Evolutionary conservation across 2,329 filamentous ascomycete species (phyloP).

Genomic region (Neopestalotiopsis clavispora): DNA sequence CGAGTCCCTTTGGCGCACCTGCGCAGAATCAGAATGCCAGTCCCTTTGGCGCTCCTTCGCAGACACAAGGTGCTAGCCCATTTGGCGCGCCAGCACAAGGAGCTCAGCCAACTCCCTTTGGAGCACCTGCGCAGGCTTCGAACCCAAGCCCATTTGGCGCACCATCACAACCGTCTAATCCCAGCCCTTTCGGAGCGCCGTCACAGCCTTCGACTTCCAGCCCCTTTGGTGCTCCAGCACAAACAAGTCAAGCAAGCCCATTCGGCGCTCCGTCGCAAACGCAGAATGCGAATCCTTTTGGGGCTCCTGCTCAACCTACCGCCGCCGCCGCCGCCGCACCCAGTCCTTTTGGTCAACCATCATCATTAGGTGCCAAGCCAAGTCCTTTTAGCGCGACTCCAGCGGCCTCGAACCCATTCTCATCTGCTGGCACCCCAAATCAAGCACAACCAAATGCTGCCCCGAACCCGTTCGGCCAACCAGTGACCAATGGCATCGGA

Average conservation of each 20-base stretch:
- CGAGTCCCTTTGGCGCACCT: slow-evolving; percentile 29
- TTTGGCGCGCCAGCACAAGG: slow-evolving; percentile 27
- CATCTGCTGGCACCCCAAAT: slow-evolving; percentile 27
- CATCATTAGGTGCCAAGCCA: slow-evolving; percentile 20
- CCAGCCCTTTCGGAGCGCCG: slow-evolving; percentile 32
- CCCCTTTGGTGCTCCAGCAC: slow-evolving; percentile 26
- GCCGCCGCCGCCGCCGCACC: slow-evolving; percentile 20
- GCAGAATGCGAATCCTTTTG: slow-evolving; percentile 32
- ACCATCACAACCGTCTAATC: slow-evolving; percentile 16
- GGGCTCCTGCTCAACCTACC: slow-evolving; percentile 21
- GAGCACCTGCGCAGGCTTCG: slow-evolving; percentile 22
- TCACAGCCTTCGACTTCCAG: slow-evolving; percentile 24
- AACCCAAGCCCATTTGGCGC: slow-evolving; percentile 26
- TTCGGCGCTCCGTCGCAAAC: slow-evolving; percentile 30
- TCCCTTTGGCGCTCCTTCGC: slow-evolving; percentile 32
- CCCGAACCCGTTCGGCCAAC: slow-evolving; percentile 32
- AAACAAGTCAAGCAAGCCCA: slow-evolving; percentile 23
- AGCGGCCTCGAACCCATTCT: slow-evolving; percentile 30
- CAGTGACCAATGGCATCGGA: slow-evolving; percentile 23
- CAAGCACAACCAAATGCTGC: slow-evolving; percentile 25
- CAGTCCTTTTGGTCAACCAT: slow-evolving; percentile 37
- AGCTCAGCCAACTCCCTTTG: slow-evolving; percentile 29
- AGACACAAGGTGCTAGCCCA: slow-evolving; percentile 20
- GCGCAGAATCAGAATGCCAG: slow-evolving; percentile 28
- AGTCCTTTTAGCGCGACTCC: slow-evolving; percentile 38